Base-by-base conservation (phyloP, 2,329 filamentous ascomycete genomes). In the Arthroderma sp. region DNA sequence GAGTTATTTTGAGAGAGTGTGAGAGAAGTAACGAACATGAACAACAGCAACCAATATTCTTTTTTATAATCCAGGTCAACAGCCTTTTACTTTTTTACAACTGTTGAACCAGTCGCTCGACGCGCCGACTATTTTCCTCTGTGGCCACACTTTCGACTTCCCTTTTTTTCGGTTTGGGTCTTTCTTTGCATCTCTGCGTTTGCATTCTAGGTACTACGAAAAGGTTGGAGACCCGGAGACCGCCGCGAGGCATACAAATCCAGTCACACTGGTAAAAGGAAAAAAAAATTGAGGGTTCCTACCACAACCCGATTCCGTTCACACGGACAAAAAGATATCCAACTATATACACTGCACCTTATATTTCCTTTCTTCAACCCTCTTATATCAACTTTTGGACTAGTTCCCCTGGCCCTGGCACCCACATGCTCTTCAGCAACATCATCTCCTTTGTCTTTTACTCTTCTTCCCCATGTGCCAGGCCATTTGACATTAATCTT, bases 291-390 rank as follows among this genome's bases (percentile, higher is more conserved):
- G 11, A 34, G 32, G 7, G 15, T n/a, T 27, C 10, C 22, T 29
- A 31, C 11, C 42, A 37, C 38, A 45, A 40, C 31, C 36, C 29
- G 36, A 5, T 7, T 49, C 47, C 43, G 45, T 51, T 51, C 47
- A 38, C 45, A 39, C 45, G 47, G 47, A 39, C 36, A 45, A 31
- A 38, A 38, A 22, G 6, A 40, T 36, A 41, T 43, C 47, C 45
- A 51, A 49, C 45, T 49, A 47, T 47, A 44, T 44, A 49, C 49
- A 36, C 31, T 44, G 43, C 47, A 49, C 43, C 42, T 38, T 42
- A 6, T 36, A 22, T 44, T 32, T 49, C 32, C 15, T 22, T 22
- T 22, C 15, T 22, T 22, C 15, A 22, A 22, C 15, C 15, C 15
- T 22, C 15, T 22, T 22, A 22, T 22, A 22, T 22, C 15, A 22